Conservation (phyloP, 805 yeast genomes). For the Suhomyces canberraensis region DNA sequence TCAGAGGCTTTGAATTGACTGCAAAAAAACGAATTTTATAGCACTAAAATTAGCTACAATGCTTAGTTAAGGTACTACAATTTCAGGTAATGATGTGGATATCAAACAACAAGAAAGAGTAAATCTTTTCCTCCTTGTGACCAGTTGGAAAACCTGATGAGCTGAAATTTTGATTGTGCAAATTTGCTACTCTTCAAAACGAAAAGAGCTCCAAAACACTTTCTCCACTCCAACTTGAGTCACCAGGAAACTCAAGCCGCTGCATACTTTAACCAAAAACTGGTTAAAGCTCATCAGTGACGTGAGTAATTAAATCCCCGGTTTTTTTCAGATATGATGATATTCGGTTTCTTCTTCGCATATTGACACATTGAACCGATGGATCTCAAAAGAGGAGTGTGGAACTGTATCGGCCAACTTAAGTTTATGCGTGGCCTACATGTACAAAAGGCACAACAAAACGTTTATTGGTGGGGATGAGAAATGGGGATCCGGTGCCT, state of each 20-base stretch:
- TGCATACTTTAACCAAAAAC: too few relatives aligned
- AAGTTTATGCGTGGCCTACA: slow-evolving; percentile 37
- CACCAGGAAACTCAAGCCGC: background rate
- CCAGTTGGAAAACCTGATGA: background rate
- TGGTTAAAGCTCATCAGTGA: too few relatives aligned
- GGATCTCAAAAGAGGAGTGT: slow-evolving; percentile 28
- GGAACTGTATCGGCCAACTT: slow-evolving; percentile 41
- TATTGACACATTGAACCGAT: slow-evolving; percentile 48
- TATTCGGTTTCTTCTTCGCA: slow-evolving; percentile 41
- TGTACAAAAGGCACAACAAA: background rate
- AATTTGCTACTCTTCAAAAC: slow-evolving; percentile 1
- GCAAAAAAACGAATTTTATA: too few relatives aligned
- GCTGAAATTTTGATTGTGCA: background rate
- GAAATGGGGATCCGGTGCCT: background rate
- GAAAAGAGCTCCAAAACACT: background rate
- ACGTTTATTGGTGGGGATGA: background rate
- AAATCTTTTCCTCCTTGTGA: background rate
- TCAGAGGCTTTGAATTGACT: too few relatives aligned
- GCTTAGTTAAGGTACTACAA: too few relatives aligned
- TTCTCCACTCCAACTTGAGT: background rate
- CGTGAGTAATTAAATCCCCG: too few relatives aligned
- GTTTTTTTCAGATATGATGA: too few relatives aligned
- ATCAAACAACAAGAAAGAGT: slow-evolving; percentile 1
- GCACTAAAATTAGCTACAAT: too few relatives aligned
- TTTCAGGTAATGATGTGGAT: slow-evolving; percentile 3